Base-by-base conservation (phyloP, 1,139 yeast genomes). In the Candida tropicalis region DNA sequence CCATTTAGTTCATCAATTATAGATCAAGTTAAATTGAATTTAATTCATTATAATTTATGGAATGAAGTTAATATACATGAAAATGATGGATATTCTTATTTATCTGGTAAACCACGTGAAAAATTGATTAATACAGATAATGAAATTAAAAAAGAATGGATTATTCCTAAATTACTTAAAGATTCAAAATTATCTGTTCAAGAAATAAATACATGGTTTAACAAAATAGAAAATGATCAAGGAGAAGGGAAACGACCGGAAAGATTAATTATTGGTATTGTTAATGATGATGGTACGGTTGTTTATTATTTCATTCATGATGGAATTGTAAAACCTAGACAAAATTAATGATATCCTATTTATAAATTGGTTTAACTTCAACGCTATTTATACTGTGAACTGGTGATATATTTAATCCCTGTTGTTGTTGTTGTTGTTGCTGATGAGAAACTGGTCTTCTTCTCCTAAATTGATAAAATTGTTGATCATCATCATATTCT, bases 271-370 rank as follows among this genome's bases (percentile, higher is more conserved):
- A 60, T 82, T 57, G 89, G 79, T 0, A 65, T 84, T 49, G 70
- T 78, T 7, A 80, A 82, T 44, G 72, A 73, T 42, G 91, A 84
- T 58, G 83, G 87, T 0, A 81, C 89, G 0, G 73, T 85, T 3
- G 85, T 83, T 5, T 85, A 82, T 54, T 84, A 84, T 55, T 74
- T 80, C 53, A 72, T 83, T 29, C 77, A 82, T 55, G 76, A 77
- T 48, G 90, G 88, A 0, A 66, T 84, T 13, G 77, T 73, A 8
- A 77, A 75, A 56, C 90, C 90, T 3, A 64, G 79, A 32, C 75
- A 75, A 53, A 78, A 78, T 52, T 79, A 36, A 41, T 26, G 25
- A 23, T 17, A 25, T 9, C 17, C 12, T 28, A 12, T 22, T 28
- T 37, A n/a, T 37, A 23, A 16, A 24, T 22, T n/a, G 26, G 16